phyloP scores from a whole-genome alignment of 768 basidiomycete species.

The Auricularia sp. region DNA sequence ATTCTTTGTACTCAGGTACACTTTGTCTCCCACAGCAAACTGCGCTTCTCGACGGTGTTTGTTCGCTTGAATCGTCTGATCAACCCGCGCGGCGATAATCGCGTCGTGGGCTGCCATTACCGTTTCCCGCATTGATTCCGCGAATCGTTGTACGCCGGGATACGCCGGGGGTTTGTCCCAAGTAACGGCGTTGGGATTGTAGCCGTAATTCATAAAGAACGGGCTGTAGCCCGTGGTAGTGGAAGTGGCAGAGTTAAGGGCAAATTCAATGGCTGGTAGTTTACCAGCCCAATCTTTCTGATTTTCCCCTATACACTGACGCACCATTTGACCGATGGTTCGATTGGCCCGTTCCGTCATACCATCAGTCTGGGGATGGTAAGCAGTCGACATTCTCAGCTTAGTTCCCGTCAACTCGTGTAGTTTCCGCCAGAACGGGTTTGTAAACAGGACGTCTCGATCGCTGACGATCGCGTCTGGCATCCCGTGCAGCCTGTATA shows the following conservation, averaged over 20 bases:
- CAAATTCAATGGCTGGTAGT: slow-evolving; percentile 28
- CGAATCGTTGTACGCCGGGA: slow-evolving; percentile 6
- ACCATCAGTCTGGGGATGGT: slow-evolving; percentile 31
- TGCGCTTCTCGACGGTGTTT: slow-evolving; percentile 6
- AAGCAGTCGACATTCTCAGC: slow-evolving; percentile 25
- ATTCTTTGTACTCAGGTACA: slow-evolving; percentile 30
- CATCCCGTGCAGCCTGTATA: slow-evolving; percentile 29
- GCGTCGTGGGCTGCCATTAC: slow-evolving; percentile 7
- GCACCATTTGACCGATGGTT: background rate
- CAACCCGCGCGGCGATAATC: slow-evolving; percentile 3
- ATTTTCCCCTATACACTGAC: slow-evolving; percentile 4
- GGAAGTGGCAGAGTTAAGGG: slow-evolving; percentile 26
- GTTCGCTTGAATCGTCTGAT: slow-evolving; percentile 3
- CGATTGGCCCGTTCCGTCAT: slow-evolving; percentile 16
- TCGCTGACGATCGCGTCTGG: slow-evolving; percentile 23
- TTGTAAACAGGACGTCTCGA: slow-evolving; percentile 25
- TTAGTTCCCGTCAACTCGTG: slow-evolving; percentile 17
- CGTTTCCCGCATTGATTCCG: slow-evolving; percentile 6
- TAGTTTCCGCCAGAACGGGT: slow-evolving; percentile 22
- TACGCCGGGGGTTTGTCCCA: background rate
- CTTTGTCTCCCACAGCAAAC: slow-evolving; percentile 20
- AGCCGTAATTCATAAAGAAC: slow-evolving; percentile 28
- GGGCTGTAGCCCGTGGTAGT: slow-evolving; percentile 28
- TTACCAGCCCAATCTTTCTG: slow-evolving; percentile 23
- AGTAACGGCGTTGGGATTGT: slow-evolving; percentile 20